These are phyloP conservation scores for Herpetomonas samuelpessoai DNA, from an alignment of 208 protist genomes.

Conservation along the genomic window DNA sequence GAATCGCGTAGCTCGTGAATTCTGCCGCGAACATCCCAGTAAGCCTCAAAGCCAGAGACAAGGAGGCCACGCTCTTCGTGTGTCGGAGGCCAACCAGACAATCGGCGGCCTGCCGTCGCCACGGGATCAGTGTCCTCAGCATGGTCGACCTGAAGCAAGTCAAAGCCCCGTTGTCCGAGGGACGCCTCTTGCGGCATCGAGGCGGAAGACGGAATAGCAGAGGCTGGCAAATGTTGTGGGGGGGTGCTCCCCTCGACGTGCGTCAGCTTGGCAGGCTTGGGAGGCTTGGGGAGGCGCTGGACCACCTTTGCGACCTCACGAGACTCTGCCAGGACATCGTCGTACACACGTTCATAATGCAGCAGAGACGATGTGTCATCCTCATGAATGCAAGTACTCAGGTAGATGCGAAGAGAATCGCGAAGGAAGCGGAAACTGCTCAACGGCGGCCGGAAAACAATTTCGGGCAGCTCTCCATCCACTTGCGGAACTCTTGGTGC, in stretches of 20 bases:
- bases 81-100: conserved; percentile 21
- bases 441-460: conserved; percentile 73
- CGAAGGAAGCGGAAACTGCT: conserved; percentile 60
- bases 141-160: conserved; percentile 9
- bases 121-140: conserved; percentile 5
- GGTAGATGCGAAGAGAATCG: conserved; percentile 53
- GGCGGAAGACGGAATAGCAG: too few relatives aligned
- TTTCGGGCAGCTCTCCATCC: conserved; percentile 14
- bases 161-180: conserved; percentile 2
- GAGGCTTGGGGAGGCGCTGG: conserved; percentile 32
- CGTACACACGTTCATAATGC: conserved; percentile 53
- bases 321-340: conserved; percentile 24
- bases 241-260: not conserved
- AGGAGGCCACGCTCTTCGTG: conserved; percentile 36
- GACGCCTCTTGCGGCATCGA: too few relatives aligned
- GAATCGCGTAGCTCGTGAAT: conserved; percentile 41
- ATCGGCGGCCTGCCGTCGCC: not conserved
- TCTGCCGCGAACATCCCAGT: conserved; percentile 43
- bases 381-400: conserved; percentile 62
- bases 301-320: conserved; percentile 32
- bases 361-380: conserved; percentile 61
- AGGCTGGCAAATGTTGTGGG: not conserved
- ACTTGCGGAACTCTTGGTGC: not conserved
- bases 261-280: conserved; percentile 18
- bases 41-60: conserved; percentile 48